Conservation (phyloP, 202 grass and related monocot species). For the Zoysia matrella region DNA sequence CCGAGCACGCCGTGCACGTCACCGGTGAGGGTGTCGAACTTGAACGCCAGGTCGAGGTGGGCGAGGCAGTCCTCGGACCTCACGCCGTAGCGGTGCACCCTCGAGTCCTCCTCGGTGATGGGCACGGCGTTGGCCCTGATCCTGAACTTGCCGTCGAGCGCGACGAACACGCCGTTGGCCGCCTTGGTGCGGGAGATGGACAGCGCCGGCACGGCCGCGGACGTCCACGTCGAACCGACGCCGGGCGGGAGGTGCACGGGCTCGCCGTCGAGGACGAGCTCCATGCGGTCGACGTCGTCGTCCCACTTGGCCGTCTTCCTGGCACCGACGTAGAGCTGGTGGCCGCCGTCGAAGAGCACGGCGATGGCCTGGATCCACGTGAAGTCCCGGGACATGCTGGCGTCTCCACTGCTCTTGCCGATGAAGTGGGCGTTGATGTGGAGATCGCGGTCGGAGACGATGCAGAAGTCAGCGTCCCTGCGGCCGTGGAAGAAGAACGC, state of each 20-base stretch:
- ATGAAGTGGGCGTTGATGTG: conserved; percentile 24
- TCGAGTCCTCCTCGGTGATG: conserved; percentile 45
- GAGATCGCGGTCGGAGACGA: conserved; percentile 57
- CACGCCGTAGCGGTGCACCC: conserved; percentile 48
- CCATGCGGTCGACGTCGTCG: conserved; percentile 53
- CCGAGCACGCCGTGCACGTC: conserved; percentile 61
- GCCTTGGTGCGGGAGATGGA: conserved; percentile 46
- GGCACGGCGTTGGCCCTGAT: conserved; percentile 12
- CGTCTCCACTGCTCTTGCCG: conserved; percentile 40
- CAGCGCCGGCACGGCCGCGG: conserved; percentile 17
- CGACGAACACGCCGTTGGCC: conserved; percentile 41
- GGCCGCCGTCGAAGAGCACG: conserved; percentile 58
- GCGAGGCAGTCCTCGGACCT: conserved; percentile 43
- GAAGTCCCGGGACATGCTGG: conserved; percentile 63
- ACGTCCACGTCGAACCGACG: conserved; percentile 35
- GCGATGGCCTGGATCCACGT: conserved; percentile 80
- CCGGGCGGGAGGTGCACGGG: conserved; percentile 16
- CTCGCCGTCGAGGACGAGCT: conserved; percentile 46
- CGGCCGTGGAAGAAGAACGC: conserved; percentile 76
- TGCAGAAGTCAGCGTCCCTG: conserved; percentile 58
- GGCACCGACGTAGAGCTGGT: conserved; percentile 57
- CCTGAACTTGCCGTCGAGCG: conserved; percentile 36
- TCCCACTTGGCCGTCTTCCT: conserved; percentile 56
- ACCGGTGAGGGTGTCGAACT: conserved; percentile 50
- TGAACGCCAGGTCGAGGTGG: conserved; percentile 60